Evolutionary conservation across 1,139 yeast species (phyloP).

Genomic region (Scheffersomyces cryptocercus): DNA sequence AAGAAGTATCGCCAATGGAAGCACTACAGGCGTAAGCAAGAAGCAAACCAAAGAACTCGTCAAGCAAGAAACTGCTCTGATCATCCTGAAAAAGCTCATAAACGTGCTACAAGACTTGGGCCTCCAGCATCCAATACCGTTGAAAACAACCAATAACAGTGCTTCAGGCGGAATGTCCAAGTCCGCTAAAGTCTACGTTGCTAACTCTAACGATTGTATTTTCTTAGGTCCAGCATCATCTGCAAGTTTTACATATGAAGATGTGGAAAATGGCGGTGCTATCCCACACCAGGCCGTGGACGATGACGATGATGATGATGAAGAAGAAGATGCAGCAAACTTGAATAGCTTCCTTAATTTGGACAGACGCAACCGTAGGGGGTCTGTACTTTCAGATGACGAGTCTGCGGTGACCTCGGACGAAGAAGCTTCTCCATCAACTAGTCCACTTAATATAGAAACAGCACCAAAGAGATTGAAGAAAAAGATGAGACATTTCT

Average conservation of each 20-base stretch:
- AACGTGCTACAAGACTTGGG: conserved; percentile 40
- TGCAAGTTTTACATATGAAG: conserved; percentile 48
- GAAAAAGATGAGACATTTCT: conserved; percentile 20
- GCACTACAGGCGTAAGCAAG: conserved; percentile 13
- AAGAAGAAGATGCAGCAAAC: neutral
- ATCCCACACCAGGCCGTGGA: neutral
- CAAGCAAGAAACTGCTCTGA: conserved; percentile 39
- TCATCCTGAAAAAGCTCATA: conserved; percentile 38
- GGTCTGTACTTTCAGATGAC: conserved; percentile 3
- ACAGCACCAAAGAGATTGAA: conserved; percentile 10
- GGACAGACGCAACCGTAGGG: neutral
- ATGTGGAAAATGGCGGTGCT: conserved; percentile 42
- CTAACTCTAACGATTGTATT: conserved; percentile 45
- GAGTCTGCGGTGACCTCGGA: conserved; percentile 10
- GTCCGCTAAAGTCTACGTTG: conserved; percentile 33
- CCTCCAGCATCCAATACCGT: conserved; percentile 41
- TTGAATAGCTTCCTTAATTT: neutral
- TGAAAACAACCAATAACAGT: conserved; percentile 25
- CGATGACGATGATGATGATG: neutral
- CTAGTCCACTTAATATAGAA: conserved; percentile 2
- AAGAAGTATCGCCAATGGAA: conserved; percentile 8
- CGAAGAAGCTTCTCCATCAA: conserved; percentile 8
- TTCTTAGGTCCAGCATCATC: conserved; percentile 45
- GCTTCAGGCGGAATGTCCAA: conserved; percentile 27
- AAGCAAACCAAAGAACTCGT: conserved; percentile 41